phyloP scores from a whole-genome alignment of 164 flowering plant genomes.

The Vitis rotundifolia region DNA sequence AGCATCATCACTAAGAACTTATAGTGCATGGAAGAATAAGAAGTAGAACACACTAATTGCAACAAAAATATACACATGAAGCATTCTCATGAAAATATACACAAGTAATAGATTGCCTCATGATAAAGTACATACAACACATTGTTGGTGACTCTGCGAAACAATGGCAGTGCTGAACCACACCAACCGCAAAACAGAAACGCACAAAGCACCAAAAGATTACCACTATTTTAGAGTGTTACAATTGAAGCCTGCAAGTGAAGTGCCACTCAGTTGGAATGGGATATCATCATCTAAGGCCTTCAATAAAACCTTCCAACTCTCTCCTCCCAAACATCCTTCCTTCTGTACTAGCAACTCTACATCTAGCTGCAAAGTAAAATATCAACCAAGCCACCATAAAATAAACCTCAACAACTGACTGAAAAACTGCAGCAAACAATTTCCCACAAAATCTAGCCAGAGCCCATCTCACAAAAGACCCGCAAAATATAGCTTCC shows the following conservation, averaged over 20 bases:
- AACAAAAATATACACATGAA: conserved; percentile 30
- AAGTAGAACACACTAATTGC: conserved; percentile 1
- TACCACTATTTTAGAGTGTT: conserved; percentile 30
- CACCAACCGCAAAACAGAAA: conserved; percentile 24
- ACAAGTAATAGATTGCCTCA: conserved; percentile 32
- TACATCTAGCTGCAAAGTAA: conserved; percentile 74
- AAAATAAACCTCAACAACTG: conserved; percentile 75
- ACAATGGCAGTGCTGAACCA: conserved; percentile 36
- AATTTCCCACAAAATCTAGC: conserved; percentile 45
- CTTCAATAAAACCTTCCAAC: conserved; percentile 62
- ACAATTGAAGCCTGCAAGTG: conserved; percentile 26
- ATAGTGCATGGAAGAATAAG: conserved; percentile 9
- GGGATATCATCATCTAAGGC: conserved; percentile 63
- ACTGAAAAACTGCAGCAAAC: conserved; percentile 57
- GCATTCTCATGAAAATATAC: conserved; percentile 29
- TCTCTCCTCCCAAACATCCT: conserved; percentile 78
- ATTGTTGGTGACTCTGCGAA: conserved; percentile 27
- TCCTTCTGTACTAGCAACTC: conserved; percentile 58
- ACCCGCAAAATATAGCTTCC: conserved; percentile 70
- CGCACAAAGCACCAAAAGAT: conserved; percentile 30
- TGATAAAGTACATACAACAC: conserved; percentile 47
- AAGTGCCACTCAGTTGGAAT: conserved; percentile 7
- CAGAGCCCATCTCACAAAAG: conserved; percentile 53
- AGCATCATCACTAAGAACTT: background rate
- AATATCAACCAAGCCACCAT: conserved; percentile 90